Base-by-base conservation (phyloP, 192 early-diverging fungal species). In the Backusella macrospora region DNA sequence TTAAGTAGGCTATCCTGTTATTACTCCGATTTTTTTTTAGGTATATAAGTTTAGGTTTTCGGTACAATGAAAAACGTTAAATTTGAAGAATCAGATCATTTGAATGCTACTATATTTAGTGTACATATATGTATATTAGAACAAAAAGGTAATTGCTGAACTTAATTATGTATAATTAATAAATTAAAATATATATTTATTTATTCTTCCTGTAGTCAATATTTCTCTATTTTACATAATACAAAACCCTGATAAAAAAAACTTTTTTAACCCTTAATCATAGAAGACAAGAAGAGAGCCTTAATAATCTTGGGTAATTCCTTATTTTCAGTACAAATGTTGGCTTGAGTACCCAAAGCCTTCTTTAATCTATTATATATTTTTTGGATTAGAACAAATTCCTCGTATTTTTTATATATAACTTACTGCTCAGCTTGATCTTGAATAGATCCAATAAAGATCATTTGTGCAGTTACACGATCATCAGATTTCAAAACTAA, bases 361-460 rank as follows among this genome's bases (percentile, higher is more conserved):
- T 77, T 80, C 73, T 88, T 85, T 38, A 89, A 55, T 62, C 82
- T 83, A 67, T 8, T 9, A 71, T 18, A 55, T 7, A 72, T 8
- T 71, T 16, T 16, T n/a, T 47, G 23, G 9, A 70, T 70, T 34
- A 43, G 1, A 65, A 62, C 48, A 29, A 44, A 3, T 6, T 47
- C 55, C 5, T 47, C 6, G n/a, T n/a, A n/a, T 46, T 59, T 49
- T 26, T 63, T 47, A 18, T 42, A 67, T 62, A 62, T 6, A n/a
- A 75, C 80, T 76, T 82, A 84, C 80, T 85, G 80, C 59, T 84
- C 87, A 3, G 92, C 93, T 75, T 94, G 90, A 67, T 91, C 88
- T 13, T 87, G 85, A n/a, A 95, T 75, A 3, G 90, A 90, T 26
- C 93, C 93, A 76, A 95, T 95, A 70, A 95, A 95, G 72, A 95